Conservation (phyloP, 352 stramenopile species). For the Phytopythium sindhum region DNA sequence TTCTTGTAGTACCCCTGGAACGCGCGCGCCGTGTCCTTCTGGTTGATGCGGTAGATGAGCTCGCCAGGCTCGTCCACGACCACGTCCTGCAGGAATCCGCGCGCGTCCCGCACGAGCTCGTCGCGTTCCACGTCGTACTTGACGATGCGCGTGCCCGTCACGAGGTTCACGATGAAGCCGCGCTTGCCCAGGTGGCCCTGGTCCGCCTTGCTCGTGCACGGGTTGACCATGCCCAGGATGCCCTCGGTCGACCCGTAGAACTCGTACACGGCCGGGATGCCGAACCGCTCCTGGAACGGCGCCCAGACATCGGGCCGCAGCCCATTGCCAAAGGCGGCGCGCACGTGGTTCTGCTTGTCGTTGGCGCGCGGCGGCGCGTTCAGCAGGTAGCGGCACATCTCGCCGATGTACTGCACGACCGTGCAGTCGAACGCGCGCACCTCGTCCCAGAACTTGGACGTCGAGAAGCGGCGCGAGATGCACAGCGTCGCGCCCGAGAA, state of each 20-base stretch:
- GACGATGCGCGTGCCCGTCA: constrained; percentile 72
- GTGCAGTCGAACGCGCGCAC: constrained; percentile 63
- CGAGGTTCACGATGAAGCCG: constrained; percentile 41
- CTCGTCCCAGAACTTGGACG: constrained; percentile 74
- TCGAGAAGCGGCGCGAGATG: constrained; percentile 77
- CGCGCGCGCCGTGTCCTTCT: constrained; percentile 42
- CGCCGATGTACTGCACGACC: constrained; percentile 89
- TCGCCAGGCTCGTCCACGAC: constrained; percentile 64
- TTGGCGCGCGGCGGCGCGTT: constrained; percentile 40
- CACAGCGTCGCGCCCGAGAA: constrained; percentile 68
- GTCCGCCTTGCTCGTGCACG: constrained; percentile 52
- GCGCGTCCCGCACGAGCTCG: constrained; percentile 48
- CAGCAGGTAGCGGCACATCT: constrained; percentile 88
- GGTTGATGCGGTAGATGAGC: constrained; percentile 60
- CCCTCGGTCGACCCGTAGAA: constrained; percentile 93
- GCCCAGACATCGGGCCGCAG: constrained; percentile 87
- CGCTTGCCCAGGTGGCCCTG: constrained; percentile 65
- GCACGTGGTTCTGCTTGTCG: constrained; percentile 67
- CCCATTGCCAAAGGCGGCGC: constrained; percentile 89
- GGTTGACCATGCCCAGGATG: constrained; percentile 77
- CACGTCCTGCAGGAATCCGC: constrained; percentile 50
- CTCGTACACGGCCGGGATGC: constrained; percentile 84
- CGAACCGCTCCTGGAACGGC: constrained; percentile 84
- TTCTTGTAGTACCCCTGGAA: constrained; percentile 91
- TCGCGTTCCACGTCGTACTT: constrained; percentile 78